Conservation (phyloP, 768 basidiomycete species). For the Leccinum boreale region DNA sequence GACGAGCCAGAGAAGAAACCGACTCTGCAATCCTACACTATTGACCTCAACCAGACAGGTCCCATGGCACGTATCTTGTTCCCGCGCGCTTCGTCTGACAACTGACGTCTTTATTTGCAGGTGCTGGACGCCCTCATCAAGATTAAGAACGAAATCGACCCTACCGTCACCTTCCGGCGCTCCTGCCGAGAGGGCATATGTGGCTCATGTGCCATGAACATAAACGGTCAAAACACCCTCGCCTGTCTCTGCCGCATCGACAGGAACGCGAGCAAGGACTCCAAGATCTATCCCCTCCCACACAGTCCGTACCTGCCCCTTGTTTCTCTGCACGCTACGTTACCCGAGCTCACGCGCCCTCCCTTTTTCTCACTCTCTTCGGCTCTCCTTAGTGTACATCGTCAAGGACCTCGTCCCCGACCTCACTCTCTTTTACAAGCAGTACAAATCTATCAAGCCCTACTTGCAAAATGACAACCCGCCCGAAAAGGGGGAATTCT, state of each 20-base stretch:
- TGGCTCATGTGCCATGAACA: conserved; percentile 98
- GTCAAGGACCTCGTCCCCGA: conserved; percentile 98
- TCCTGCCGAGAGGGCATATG: conserved; percentile 96
- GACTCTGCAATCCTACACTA: conserved; percentile 80
- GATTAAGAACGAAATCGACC: conserved; percentile 98
- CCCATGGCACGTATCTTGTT: conserved; percentile 69
- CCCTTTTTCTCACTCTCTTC: neutral
- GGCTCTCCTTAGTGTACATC: conserved; percentile 73
- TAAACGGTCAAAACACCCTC: conserved; percentile 96
- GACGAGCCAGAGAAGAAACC: conserved; percentile 94
- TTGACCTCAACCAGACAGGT: conserved; percentile 92
- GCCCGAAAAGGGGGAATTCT: conserved; percentile 78
- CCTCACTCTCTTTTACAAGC: conserved; percentile 93
- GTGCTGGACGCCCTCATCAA: conserved; percentile 93
- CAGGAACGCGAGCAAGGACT: conserved; percentile 61
- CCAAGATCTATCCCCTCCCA: conserved; percentile 95
- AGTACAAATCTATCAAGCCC: conserved; percentile 99
- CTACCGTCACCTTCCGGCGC: conserved; percentile 93
- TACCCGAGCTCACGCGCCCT: neutral
- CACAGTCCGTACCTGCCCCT: conserved; percentile 66
- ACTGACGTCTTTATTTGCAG: conserved; percentile 28
- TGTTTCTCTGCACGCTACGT: neutral
- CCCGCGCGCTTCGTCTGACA: neutral
- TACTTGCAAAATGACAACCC: conserved; percentile 93
- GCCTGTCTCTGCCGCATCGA: conserved; percentile 97